Conservation (phyloP, 352 stramenopile genomes). For the Phytophthora meadii region DNA sequence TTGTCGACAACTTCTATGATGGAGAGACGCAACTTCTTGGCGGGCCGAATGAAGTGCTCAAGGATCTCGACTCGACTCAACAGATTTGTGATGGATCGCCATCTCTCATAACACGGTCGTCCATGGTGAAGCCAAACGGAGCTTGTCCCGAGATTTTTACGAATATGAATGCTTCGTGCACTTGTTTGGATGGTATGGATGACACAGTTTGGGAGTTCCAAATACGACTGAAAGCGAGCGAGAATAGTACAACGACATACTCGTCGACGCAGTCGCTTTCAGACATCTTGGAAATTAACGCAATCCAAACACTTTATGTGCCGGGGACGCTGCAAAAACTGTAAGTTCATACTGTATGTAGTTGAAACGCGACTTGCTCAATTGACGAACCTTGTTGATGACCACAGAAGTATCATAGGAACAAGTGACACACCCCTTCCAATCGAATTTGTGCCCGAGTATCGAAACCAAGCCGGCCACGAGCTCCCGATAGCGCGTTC, state of each 20-base stretch:
- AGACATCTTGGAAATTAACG: constrained; percentile 31
- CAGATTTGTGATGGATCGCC: constrained; percentile 35
- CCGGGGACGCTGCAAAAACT: constrained; percentile 28
- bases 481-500: constrained; percentile 27
- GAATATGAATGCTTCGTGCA: constrained; percentile 46
- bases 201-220: constrained; percentile 31
- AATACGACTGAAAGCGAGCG: constrained; percentile 16
- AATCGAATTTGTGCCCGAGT: constrained; percentile 37
- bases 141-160: constrained; percentile 37
- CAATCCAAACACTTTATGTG: constrained; percentile 40
- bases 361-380: not conserved
- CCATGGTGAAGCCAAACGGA: constrained; percentile 31
- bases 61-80: constrained; percentile 8
- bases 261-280: constrained; percentile 10
- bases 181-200: constrained; percentile 39
- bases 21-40: constrained; percentile 41
- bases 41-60: constrained; percentile 15
- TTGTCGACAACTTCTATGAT: constrained; percentile 40
- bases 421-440: constrained; percentile 19
- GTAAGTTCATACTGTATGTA: constrained; percentile 17
- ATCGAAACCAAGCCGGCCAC: constrained; percentile 22
- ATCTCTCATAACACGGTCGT: constrained; percentile 38
- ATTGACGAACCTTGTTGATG: constrained; percentile 4
- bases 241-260: constrained; percentile 7
- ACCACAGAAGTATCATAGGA: constrained; percentile 30